A percentile compares a stretch with the other conserved stretches of the same genome.
These are phyloP conservation scores for Lachancea lanzarotensis DNA, from an alignment of 805 yeast genomes.

Conservation along the genomic window DNA sequence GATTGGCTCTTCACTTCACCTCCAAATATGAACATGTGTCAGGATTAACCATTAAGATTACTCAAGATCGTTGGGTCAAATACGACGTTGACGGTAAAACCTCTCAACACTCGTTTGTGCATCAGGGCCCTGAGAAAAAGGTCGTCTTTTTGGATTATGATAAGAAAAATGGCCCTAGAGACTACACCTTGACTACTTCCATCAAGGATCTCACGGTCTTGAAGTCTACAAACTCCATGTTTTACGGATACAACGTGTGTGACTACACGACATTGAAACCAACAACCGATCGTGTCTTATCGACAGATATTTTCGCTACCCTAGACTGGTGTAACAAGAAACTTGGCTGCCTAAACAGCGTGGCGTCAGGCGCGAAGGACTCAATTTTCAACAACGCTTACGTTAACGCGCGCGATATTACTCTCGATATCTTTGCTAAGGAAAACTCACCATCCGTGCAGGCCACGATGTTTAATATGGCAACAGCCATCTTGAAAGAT, in stretches of 20 bases:
- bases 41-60: conserved; percentile 59
- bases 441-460: conserved; percentile 93
- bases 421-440: conserved; percentile 70
- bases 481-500: conserved; percentile 55
- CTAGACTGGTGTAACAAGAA: conserved; percentile 59
- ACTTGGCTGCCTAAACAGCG: conserved; percentile 43
- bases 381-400: conserved; percentile 63
- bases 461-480: conserved; percentile 95
- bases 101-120: conserved; percentile 78
- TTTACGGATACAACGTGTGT: conserved; percentile 78
- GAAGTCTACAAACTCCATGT: conserved; percentile 89
- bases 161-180: conserved; percentile 40
- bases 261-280: conserved; percentile 86
- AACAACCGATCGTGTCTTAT: conserved; percentile 75
- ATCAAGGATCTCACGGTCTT: conserved; percentile 75
- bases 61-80: conserved; percentile 77
- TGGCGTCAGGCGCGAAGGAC: conserved; percentile 46
- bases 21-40: conserved; percentile 69
- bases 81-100: conserved; percentile 63
- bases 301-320: conserved; percentile 73
- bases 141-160: conserved; percentile 47
- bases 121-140: conserved; percentile 79
- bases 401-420: conserved; percentile 55
- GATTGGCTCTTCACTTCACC: conserved; percentile 74
- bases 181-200: conserved; percentile 55